These are phyloP conservation scores for Farysia itapuensis DNA, from an alignment of 1,284 basidiomycete genomes.

Conservation along the genomic window DNA sequence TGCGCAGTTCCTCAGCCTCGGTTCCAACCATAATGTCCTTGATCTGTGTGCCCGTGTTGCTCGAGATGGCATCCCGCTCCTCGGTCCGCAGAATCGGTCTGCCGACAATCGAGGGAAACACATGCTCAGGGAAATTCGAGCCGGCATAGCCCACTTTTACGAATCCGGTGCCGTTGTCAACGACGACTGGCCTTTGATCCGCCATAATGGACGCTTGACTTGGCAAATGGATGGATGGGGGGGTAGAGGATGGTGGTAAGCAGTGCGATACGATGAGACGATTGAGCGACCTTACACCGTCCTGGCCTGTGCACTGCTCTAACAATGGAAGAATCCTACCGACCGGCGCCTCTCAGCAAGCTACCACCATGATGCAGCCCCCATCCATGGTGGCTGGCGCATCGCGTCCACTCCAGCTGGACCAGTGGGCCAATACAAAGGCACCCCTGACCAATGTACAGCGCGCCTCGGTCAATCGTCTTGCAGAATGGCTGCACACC, in stretches of 20 bases:
- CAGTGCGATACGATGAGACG: too few relatives aligned
- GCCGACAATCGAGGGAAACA: slow-evolving; percentile 95
- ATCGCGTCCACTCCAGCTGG: slow-evolving; percentile 35
- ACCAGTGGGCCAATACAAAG: slow-evolving; percentile 40
- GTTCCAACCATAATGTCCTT: slow-evolving; percentile 98
- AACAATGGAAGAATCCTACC: too few relatives aligned
- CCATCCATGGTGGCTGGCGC: background rate
- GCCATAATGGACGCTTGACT: slow-evolving; percentile 34
- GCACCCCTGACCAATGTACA: slow-evolving; percentile 32
- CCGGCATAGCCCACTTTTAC: slow-evolving; percentile 97
- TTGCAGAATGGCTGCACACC: slow-evolving; percentile 41
- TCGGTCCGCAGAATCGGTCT: slow-evolving; percentile 96
- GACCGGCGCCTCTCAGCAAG: too few relatives aligned
- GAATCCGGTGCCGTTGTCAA: slow-evolving; percentile 91
- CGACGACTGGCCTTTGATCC: slow-evolving; percentile 73
- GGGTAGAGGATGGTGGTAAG: background rate
- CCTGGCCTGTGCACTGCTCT: too few relatives aligned
- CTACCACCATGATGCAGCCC: background rate
- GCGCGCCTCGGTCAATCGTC: slow-evolving; percentile 37
- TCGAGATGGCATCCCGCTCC: slow-evolving; percentile 75
- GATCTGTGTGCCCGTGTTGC: slow-evolving; percentile 52
- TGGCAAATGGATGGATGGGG: background rate
- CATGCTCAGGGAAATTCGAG: slow-evolving; percentile 88
- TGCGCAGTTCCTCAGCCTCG: slow-evolving; percentile 89
- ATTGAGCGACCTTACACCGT: too few relatives aligned